Conservation (phyloP, 148 eudicot species). For the Diospyros lotus region DNA sequence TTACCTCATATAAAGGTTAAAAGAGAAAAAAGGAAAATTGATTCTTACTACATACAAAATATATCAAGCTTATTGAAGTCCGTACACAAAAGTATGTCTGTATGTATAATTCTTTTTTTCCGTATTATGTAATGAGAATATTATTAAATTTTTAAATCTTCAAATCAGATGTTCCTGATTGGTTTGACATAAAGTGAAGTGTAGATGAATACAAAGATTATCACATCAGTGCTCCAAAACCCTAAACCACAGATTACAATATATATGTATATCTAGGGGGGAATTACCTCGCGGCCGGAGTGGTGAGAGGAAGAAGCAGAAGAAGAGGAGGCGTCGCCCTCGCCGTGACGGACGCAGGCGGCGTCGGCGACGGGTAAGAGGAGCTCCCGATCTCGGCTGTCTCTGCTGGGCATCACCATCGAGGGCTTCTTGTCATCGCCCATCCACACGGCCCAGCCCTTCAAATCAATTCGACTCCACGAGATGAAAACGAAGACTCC, state of each 20-base stretch:
- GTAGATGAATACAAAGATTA: neutral
- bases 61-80: no score
- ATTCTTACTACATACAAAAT: no score
- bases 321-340: slow-evolving; percentile 4
- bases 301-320: slow-evolving; percentile 51
- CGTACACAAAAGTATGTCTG: no score
- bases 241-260: neutral
- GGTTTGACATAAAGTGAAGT: no score
- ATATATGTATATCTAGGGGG: slow-evolving; percentile 5
- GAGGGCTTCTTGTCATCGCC: slow-evolving; percentile 19
- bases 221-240: neutral
- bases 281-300: slow-evolving; percentile 74
- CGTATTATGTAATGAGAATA: no score
- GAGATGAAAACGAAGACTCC: neutral
- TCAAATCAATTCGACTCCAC: neutral
- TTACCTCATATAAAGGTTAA: no score
- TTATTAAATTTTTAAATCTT: no score
- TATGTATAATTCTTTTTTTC: no score
- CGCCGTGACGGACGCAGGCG: neutral
- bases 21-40: no score
- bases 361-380: slow-evolving; percentile 18
- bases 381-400: slow-evolving; percentile 26
- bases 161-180: no score
- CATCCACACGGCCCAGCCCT: neutral
- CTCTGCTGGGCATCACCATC: slow-evolving; percentile 16